Base-by-base conservation (phyloP, 2,329 filamentous ascomycete species). In the Hymenoscyphus infarciens region DNA sequence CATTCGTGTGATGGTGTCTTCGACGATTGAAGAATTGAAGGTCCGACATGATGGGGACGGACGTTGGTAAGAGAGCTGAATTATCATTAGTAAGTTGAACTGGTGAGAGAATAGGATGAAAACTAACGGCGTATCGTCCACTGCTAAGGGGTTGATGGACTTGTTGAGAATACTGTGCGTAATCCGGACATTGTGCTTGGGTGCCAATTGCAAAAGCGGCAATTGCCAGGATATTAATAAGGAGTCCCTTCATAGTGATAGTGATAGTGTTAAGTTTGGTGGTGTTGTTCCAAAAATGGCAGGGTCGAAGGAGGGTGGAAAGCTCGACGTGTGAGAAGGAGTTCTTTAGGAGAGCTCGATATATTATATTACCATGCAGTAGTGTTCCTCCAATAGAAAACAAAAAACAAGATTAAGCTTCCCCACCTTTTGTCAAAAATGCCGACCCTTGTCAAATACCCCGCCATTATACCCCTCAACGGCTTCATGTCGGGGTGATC, bases 31-130 rank as follows among this genome's bases (percentile, higher is more conserved):
- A 2, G 91, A 90, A 65, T 85, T 84, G 79, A 95, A 96, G 0
- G 91, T 96, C 59, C 93, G 88, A 74, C 93, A 97, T 70, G 84
- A 82, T 59, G 83, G 79, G 1, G 82, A 82, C 0, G 94, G 94
- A 31, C 94, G 85, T 78, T 96, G 92, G 74, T 84, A 96, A 1
- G 92, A 89, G 8, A 97, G 85, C 62, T 84, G 80, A 4, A 22
- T 22, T 3, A 10, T 10, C 11, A 11, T 49, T 22, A 11, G n/a
- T 22, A 49, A 22, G 8, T 22, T 22, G 6, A 3, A 22, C n/a
- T 49, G 8, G 19, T 2, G n/a, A 25, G 2, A 11, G 6, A 11
- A 22, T 49, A 2, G 8, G 7, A 22, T 22, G 42, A 49, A 11
- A 25, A 49, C 42, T 25, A 10, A 49, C 42, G 25, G 42, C 42